Conservation (phyloP, 2,329 filamentous ascomycete genomes). For the Bipolaris bicolor region DNA sequence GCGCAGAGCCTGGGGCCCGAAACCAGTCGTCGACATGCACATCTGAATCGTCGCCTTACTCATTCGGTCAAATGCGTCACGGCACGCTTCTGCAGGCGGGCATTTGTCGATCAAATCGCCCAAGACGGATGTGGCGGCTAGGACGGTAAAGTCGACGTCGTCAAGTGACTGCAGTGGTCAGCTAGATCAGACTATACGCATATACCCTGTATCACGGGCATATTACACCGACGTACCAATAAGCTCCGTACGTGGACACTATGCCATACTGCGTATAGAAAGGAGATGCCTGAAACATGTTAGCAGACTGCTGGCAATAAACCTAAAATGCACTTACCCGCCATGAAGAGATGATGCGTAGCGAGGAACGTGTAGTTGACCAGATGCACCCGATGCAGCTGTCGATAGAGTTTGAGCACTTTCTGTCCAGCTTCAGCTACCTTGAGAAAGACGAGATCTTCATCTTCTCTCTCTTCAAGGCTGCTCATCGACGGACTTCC, state of each 20-base stretch:
- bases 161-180: conserved; percentile 69
- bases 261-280: conserved; percentile 97
- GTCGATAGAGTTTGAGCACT: conserved; percentile 86
- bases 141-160: conserved; percentile 95
- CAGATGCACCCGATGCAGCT: conserved; percentile 83
- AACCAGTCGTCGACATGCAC: conserved; percentile 86
- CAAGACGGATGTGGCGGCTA: conserved; percentile 91
- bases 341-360: conserved; percentile 97
- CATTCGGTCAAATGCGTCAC: conserved; percentile 93
- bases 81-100: conserved; percentile 90
- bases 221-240: conserved; percentile 65
- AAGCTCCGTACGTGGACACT: conserved; percentile 85
- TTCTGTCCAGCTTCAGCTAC: conserved; percentile 94
- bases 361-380: conserved; percentile 97
- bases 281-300: conserved; percentile 70
- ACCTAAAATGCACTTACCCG: conserved; percentile 62
- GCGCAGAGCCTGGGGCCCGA: conserved; percentile 59
- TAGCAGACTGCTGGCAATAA: conserved; percentile 14
- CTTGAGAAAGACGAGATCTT: conserved; percentile 91
- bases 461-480: conserved; percentile 74
- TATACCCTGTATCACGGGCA: background rate
- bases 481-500: conserved; percentile 66
- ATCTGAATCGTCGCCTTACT: conserved; percentile 95
- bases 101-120: conserved; percentile 93
- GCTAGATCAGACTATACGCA: conserved; percentile 6